Percentiles rank a stretch among this genome's conserved stretches.
phyloP scores from a whole-genome alignment of 2,329 filamentous ascomycete genomes.

The Fusarium xylarioides region DNA sequence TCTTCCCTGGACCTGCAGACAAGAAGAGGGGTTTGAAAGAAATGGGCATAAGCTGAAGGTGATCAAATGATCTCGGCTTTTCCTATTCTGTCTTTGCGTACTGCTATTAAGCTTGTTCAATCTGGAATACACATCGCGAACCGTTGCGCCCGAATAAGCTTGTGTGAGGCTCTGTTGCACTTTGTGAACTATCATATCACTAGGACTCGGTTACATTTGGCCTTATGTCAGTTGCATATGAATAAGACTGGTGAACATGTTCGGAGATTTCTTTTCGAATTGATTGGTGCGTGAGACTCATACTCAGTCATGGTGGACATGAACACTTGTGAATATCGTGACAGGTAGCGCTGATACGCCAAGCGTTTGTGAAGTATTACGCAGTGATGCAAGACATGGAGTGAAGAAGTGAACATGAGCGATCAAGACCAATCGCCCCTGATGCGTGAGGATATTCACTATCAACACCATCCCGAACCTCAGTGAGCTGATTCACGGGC shows the following conservation, averaged over 20 bases:
- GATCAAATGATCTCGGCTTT: conserved; percentile 1
- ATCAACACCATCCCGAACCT: neutral
- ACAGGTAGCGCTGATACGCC: neutral
- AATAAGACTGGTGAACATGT: neutral
- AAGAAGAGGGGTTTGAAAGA: conserved; percentile 1
- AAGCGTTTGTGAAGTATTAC: neutral
- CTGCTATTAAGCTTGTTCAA: neutral
- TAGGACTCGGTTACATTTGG: neutral
- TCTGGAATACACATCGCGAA: neutral
- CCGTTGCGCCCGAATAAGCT: neutral
- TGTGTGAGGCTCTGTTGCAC: neutral
- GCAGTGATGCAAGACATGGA: neutral
- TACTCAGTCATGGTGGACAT: neutral
- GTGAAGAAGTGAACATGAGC: neutral
- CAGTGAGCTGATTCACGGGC: neutral
- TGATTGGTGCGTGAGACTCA: neutral
- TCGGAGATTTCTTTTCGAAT: neutral
- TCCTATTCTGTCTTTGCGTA: neutral
- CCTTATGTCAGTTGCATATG: neutral
- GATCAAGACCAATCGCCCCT: neutral
- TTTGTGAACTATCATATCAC: neutral
- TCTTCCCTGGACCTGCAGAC: neutral
- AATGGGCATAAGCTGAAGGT: neutral
- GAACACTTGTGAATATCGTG: neutral
- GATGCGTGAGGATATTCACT: neutral